Evolutionary conservation across 2,329 filamentous ascomycete species (phyloP).

Genomic region (Fusarium anguioides): DNA sequence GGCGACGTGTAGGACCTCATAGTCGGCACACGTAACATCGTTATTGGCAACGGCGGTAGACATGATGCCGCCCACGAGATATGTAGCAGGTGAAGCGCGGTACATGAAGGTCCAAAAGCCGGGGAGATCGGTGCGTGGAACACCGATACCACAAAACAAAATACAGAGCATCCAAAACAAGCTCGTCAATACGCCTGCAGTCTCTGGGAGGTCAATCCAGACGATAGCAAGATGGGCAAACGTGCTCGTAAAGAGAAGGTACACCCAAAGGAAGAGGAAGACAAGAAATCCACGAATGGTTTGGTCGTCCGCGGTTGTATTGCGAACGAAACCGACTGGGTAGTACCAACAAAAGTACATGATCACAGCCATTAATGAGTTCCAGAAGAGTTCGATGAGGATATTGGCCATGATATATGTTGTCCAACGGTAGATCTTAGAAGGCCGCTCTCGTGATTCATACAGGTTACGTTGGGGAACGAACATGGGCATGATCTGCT

Average conservation of each 20-base stretch:
- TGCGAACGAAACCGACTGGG: slow-evolving; percentile 38
- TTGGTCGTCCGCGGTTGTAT: slow-evolving; percentile 32
- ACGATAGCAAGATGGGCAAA: slow-evolving; percentile 38
- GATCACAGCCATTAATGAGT: slow-evolving; percentile 26
- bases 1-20: not conserved
- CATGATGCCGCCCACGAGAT: slow-evolving; percentile 18
- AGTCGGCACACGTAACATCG: not conserved
- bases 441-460: slow-evolving; percentile 74
- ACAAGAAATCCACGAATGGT: slow-evolving; percentile 34
- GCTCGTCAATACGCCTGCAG: slow-evolving; percentile 50
- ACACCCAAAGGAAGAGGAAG: slow-evolving; percentile 36
- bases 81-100: slow-evolving; percentile 18
- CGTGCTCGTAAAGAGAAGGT: slow-evolving; percentile 39
- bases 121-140: not conserved
- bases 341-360: slow-evolving; percentile 44
- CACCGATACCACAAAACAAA: slow-evolving; percentile 25
- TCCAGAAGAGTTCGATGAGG: slow-evolving; percentile 35
- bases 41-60: slow-evolving; percentile 1
- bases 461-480: slow-evolving; percentile 73
- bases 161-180: slow-evolving; percentile 48
- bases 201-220: slow-evolving; percentile 35
- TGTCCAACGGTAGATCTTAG: slow-evolving; percentile 65
- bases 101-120: slow-evolving; percentile 30
- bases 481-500: slow-evolving; percentile 76
- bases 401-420: slow-evolving; percentile 38